These are phyloP conservation scores for Aureobasidium leucospermi DNA, from an alignment of 2,329 filamentous ascomycete species.

Conservation along the genomic window DNA sequence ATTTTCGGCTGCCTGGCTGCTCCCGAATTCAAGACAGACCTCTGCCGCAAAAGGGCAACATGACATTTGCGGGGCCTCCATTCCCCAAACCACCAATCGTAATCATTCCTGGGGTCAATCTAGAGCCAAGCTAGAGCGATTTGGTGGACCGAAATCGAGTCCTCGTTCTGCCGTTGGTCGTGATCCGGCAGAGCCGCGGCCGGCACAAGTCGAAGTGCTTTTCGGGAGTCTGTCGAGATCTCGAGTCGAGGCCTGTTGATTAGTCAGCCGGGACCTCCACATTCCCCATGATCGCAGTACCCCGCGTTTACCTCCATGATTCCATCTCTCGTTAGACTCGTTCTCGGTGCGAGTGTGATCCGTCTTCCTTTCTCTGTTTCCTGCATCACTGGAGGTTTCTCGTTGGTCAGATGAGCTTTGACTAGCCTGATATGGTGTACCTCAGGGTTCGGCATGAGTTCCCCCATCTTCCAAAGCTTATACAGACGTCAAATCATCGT, in stretches of 20 bases:
- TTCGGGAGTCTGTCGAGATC: conserved; percentile 7
- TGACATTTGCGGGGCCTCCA: conserved; percentile 9
- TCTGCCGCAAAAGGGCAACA: conserved; percentile 1
- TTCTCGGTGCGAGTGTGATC: neutral
- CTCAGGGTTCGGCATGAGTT: neutral
- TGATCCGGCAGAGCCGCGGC: neutral
- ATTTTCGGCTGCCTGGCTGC: conserved; percentile 9
- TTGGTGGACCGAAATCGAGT: conserved; percentile 4
- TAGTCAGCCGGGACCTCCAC: neutral
- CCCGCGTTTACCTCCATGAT: neutral
- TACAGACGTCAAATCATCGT: neutral
- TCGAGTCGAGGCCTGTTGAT: neutral
- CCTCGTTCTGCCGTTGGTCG: conserved; percentile 9
- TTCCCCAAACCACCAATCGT: neutral
- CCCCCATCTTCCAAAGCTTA: neutral
- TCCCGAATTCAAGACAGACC: conserved; percentile 4
- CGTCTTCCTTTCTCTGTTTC: neutral
- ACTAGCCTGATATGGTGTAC: neutral
- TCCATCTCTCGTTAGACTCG: neutral
- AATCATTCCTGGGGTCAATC: neutral
- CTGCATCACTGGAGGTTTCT: neutral
- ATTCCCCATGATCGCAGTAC: neutral
- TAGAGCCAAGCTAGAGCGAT: conserved; percentile 7
- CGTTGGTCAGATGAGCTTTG: neutral
- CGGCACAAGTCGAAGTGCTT: conserved; percentile 11